These are phyloP conservation scores for Agroathelia rolfsii DNA, from an alignment of 1,284 basidiomycete genomes.

Conservation along the genomic window DNA sequence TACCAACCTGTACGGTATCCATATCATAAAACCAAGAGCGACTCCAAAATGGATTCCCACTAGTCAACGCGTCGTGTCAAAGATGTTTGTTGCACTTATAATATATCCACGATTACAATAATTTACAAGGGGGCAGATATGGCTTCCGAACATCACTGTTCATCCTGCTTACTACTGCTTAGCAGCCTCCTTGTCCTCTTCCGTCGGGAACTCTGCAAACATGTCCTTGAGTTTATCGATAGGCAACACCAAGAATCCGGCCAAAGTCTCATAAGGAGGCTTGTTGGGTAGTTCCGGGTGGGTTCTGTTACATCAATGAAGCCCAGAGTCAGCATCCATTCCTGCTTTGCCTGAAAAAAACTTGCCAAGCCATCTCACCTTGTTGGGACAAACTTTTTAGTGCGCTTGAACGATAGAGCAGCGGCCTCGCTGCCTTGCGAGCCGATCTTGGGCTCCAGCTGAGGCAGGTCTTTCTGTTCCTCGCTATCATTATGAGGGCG, in stretches of 20 bases:
- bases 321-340: too few species aligned
- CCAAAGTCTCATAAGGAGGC: conserved; percentile 54
- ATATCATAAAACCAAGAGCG: too few species aligned
- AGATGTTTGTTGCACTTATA: too few species aligned
- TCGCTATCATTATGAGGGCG: conserved; percentile 47
- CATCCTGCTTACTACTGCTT: too few species aligned
- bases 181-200: conserved; percentile 35
- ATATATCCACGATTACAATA: too few species aligned
- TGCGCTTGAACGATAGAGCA: conserved; percentile 39
- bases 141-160: too few species aligned
- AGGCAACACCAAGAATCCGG: conserved; percentile 44
- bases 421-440: conserved; percentile 30
- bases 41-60: too few species aligned
- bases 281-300: conserved; percentile 44
- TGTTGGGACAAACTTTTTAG: conserved; percentile 59
- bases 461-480: conserved; percentile 44
- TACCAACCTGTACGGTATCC: too few species aligned
- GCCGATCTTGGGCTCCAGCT: conserved; percentile 38
- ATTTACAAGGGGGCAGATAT: too few species aligned
- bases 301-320: too few species aligned
- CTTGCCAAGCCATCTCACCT: conserved; percentile 32
- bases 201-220: conserved; percentile 47
- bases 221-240: conserved; percentile 52
- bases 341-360: too few species aligned
- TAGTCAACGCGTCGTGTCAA: too few species aligned